Evolutionary conservation across 345 rosid genomes (phyloP), one percentile per base, ranked within the genome.

Genomic region (Hibiscus mutabilis): DNA sequence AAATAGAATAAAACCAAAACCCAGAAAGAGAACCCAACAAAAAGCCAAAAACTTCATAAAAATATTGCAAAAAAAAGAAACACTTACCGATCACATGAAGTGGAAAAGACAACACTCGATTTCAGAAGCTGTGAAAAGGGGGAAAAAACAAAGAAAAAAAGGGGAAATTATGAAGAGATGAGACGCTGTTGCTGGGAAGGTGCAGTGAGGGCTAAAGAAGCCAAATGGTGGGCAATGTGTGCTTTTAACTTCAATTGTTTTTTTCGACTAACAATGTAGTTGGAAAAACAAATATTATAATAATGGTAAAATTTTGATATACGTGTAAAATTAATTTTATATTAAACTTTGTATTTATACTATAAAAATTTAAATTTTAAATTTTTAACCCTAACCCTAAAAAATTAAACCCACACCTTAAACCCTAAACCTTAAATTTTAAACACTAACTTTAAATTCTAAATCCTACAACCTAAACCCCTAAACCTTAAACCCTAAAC

Each of bases 51-150:
- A 44, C 40, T 0, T n/a, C 37, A 10, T 5, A 58, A 58, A 27
- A 10, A 64, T 11, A 46, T 57, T 11, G 33, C 3, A 24, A 25
- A 24, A 13, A 11, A 49, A 49, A 21, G 5, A 22, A 11, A 42
- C 70, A 68, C 87, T 83, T 79, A 89, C 95, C 46, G 85, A 79
- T 87, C 89, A 81, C 87, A 82, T 81, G 79, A 80, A 73, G 76
- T 37, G 35, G 49, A 18, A n/a, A 64, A 11, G n/a, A 56, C 14
- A 56, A 22, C 22, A 72, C 19, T 62, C 25, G 2, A 49, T 25
- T 33, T 35, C 62, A 6, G 66, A 69, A 75, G 66, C 33, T 18
- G 40, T 37, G 18, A 70, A 42, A 58, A 11, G 2, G 25, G n/a
- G n/a, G 11, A 11, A 12, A n/a, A 55, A 55, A 21, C 0, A 6